phyloP scores from a whole-genome alignment of 352 stramenopile species.

The Globisporangium heterothallicum region DNA sequence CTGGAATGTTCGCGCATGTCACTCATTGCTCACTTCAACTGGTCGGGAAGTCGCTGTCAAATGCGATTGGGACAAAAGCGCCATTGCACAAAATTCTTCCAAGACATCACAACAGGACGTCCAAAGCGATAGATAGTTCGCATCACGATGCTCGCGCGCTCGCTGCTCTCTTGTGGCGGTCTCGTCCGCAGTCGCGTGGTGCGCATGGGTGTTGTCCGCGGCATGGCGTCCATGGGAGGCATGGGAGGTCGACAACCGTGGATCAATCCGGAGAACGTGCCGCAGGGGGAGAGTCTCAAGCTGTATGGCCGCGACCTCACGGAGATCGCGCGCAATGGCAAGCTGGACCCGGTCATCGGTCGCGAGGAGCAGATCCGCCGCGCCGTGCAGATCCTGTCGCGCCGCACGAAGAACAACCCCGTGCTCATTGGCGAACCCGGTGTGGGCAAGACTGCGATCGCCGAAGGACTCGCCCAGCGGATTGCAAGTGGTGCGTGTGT shows the following conservation, averaged over 20 bases:
- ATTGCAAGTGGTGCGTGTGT: slow-evolving; percentile 70
- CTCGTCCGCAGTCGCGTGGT: neutral
- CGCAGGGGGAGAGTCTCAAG: slow-evolving; percentile 55
- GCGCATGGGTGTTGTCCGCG: neutral
- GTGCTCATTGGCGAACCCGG: slow-evolving; percentile 95
- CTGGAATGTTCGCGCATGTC: neutral
- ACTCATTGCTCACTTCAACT: neutral
- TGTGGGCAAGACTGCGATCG: slow-evolving; percentile 96
- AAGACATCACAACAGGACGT: neutral
- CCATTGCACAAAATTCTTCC: neutral
- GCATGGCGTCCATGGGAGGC: slow-evolving; percentile 11
- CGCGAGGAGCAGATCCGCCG: slow-evolving; percentile 96
- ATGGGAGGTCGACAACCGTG: slow-evolving; percentile 22
- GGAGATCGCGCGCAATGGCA: slow-evolving; percentile 87
- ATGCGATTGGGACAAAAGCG: too few species aligned
- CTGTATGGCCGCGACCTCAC: slow-evolving; percentile 94
- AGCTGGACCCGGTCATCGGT: slow-evolving; percentile 98
- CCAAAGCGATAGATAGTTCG: neutral
- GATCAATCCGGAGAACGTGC: slow-evolving; percentile 81
- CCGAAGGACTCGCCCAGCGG: slow-evolving; percentile 92
- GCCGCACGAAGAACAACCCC: slow-evolving; percentile 98
- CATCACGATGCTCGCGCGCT: neutral
- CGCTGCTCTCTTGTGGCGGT: neutral
- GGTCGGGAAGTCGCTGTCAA: too few species aligned
- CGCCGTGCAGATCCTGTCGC: slow-evolving; percentile 93